phyloP scores from a whole-genome alignment of 805 yeast genomes.

The Priceomyces medius region DNA sequence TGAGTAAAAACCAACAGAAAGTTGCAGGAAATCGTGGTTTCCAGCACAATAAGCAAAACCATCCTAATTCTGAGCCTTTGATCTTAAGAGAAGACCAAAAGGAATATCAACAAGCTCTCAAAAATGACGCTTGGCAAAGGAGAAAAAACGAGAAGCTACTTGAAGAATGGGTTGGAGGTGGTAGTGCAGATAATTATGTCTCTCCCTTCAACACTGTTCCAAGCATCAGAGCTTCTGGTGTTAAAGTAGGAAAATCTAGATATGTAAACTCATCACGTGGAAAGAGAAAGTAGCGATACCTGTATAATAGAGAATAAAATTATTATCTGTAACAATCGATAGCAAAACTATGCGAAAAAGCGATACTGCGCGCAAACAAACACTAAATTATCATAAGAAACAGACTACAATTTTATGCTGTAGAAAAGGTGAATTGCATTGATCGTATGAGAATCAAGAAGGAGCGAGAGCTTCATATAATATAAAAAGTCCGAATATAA shows the following conservation, averaged over 20 bases:
- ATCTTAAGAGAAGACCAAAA: slow-evolving; percentile 87
- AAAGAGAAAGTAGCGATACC: slow-evolving; percentile 17
- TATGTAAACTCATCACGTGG: slow-evolving; percentile 65
- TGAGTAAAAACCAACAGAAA: slow-evolving; percentile 70
- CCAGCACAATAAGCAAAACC: slow-evolving; percentile 66
- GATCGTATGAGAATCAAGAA: background rate
- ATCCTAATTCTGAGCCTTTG: slow-evolving; percentile 53
- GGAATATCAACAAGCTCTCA: slow-evolving; percentile 84
- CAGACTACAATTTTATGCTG: background rate
- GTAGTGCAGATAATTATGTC: slow-evolving; percentile 79
- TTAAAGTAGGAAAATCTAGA: slow-evolving; percentile 83
- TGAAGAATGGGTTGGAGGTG: slow-evolving; percentile 93
- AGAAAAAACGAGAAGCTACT: slow-evolving; percentile 82
- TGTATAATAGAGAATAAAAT: background rate
- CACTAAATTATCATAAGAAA: slow-evolving; percentile 1
- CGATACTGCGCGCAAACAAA: slow-evolving; percentile 4
- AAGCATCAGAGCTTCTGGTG: slow-evolving; percentile 52
- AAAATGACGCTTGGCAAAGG: slow-evolving; percentile 84
- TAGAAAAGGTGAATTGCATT: background rate
- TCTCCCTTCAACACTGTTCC: slow-evolving; percentile 71
- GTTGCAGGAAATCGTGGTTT: slow-evolving; percentile 76
- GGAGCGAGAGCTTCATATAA: background rate
- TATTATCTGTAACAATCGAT: background rate
- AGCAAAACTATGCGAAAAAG: background rate
- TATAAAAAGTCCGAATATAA: background rate